A percentile compares a stretch with the other conserved stretches of the same genome.
These are phyloP conservation scores for Leishmania major DNA, from an alignment of 208 protist species.

Conservation along the genomic window DNA sequence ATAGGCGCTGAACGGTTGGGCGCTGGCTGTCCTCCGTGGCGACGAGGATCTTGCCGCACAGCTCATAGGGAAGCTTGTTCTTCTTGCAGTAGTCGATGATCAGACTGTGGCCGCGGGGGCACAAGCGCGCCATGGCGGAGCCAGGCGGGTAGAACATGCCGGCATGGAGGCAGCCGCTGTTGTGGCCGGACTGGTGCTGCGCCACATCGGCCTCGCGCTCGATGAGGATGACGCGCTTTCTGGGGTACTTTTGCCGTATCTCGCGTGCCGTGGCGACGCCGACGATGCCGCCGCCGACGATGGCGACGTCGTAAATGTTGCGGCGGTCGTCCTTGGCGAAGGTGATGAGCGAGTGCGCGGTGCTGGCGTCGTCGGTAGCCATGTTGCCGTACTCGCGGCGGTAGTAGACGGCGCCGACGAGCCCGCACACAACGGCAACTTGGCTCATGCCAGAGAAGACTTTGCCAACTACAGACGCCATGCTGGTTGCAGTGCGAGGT, in stretches of 20 bases:
- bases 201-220: constrained; percentile 90
- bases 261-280: constrained; percentile 81
- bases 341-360: constrained; percentile 36
- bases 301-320: constrained; percentile 86
- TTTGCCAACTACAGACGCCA: constrained; percentile 10
- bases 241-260: constrained; percentile 64
- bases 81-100: constrained; percentile 90
- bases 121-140: constrained; percentile 81
- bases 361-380: constrained; percentile 29
- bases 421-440: constrained; percentile 39
- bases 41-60: constrained; percentile 92
- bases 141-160: constrained; percentile 92
- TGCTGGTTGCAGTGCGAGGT: not conserved
- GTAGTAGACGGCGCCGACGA: constrained; percentile 51
- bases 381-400: constrained; percentile 50
- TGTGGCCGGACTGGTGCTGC: constrained; percentile 91
- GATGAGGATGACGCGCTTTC: constrained; percentile 76
- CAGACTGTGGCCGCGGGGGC: constrained; percentile 78
- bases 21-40: constrained; percentile 63
- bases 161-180: constrained; percentile 93
- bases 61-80: constrained; percentile 79
- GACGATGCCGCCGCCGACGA: constrained; percentile 91
- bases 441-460: constrained; percentile 40
- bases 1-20: constrained; percentile 64
- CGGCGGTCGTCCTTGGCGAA: constrained; percentile 48